Conservation (phyloP, 73 alveolate genomes). For the Effrenium voratum region DNA sequence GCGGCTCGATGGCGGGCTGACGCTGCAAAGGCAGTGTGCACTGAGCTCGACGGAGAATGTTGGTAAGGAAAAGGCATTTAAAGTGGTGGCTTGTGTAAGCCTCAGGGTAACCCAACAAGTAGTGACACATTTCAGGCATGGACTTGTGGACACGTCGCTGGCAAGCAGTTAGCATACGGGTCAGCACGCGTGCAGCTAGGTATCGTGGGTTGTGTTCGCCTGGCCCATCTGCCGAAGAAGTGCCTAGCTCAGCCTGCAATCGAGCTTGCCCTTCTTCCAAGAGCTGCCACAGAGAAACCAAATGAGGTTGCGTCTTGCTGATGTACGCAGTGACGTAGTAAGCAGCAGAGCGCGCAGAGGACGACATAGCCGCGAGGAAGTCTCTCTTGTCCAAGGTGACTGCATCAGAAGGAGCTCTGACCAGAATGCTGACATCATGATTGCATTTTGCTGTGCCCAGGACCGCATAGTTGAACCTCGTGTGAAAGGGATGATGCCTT, state of each 20-base stretch:
- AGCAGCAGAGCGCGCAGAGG: background rate
- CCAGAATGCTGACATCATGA: constrained; percentile 21
- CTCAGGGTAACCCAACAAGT: constrained; percentile 8
- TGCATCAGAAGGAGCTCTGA: background rate
- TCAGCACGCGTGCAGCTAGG: background rate
- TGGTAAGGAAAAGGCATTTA: background rate
- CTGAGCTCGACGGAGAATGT: background rate
- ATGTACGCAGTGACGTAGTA: background rate
- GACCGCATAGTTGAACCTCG: background rate
- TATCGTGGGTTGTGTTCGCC: background rate
- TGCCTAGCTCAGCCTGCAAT: background rate
- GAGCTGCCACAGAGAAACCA: background rate
- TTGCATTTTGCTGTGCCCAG: background rate
- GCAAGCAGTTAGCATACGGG: background rate
- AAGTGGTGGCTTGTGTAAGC: background rate
- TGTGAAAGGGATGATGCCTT: background rate
- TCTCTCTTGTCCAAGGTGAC: background rate
- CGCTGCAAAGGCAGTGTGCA: background rate
- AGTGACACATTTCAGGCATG: background rate
- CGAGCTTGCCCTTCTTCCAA: background rate
- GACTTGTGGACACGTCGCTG: background rate
- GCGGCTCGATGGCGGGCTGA: background rate
- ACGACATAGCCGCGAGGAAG: background rate
- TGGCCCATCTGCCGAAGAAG: background rate
- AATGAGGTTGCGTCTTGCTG: constrained; percentile 2